Conservation (phyloP, 257 asterid genomes). For the Prunella vulgaris region DNA sequence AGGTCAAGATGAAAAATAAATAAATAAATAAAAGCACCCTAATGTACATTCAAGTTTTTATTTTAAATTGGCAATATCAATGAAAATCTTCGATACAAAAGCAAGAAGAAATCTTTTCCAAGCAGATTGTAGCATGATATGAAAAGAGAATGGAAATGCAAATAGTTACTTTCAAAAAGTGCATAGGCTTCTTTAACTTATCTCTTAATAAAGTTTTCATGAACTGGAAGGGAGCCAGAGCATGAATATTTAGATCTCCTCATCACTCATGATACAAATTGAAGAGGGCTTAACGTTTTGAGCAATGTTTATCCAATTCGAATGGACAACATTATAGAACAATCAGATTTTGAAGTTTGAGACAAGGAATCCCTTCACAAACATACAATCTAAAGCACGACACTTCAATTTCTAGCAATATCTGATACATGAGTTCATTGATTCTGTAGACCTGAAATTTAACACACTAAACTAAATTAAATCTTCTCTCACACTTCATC, state of each 20-base stretch:
- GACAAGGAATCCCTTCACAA: background rate
- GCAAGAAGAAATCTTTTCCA: background rate
- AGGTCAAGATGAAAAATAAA: background rate
- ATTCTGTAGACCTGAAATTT: no score
- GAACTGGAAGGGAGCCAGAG: background rate
- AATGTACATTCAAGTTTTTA: background rate
- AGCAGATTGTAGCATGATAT: background rate
- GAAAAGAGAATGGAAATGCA: background rate
- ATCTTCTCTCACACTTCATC: background rate
- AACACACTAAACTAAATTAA: background rate
- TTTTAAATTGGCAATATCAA: background rate
- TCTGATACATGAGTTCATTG: background rate
- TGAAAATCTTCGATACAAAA: background rate
- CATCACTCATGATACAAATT: background rate
- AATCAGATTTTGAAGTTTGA: background rate
- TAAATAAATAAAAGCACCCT: background rate
- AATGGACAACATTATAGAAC: background rate
- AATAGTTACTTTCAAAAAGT: background rate
- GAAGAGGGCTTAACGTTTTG: background rate
- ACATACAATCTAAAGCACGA: background rate
- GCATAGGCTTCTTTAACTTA: background rate
- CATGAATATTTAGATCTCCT: background rate
- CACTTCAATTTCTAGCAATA: background rate
- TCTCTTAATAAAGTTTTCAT: background rate
- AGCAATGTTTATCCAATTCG: background rate